Percentiles rank a stretch among this genome's conserved stretches.
Evolutionary conservation across 176 grass and related monocot species (phyloP).

Genomic region (Aegilops speltoides): DNA sequence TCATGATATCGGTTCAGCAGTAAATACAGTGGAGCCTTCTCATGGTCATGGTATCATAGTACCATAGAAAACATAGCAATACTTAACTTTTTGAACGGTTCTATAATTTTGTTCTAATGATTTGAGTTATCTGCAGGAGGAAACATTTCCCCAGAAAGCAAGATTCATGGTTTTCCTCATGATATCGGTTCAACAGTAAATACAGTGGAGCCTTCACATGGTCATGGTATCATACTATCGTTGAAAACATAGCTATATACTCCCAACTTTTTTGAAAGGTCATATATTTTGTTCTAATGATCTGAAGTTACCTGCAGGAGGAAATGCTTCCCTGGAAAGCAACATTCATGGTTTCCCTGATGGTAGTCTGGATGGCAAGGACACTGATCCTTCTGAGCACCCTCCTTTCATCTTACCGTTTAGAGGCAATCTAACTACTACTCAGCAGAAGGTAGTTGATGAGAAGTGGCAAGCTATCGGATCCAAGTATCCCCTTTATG

Average conservation of each 20-base stretch:
- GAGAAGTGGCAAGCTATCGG: slow-evolving; percentile 16
- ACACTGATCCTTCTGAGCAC: background rate
- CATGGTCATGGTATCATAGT: background rate
- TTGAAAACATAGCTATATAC: no score
- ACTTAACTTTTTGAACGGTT: background rate
- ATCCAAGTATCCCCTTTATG: slow-evolving; percentile 23
- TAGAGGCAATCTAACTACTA: background rate
- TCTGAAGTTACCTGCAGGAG: no score
- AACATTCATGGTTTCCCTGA: no score
- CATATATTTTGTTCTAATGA: background rate
- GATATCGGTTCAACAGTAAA: background rate
- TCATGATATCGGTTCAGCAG: no score
- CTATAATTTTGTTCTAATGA: background rate
- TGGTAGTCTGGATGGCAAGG: background rate
- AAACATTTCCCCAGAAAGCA: background rate
- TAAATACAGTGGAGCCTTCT: background rate
- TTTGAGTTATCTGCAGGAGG: background rate
- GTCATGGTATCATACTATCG: background rate
- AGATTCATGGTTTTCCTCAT: background rate
- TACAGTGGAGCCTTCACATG: background rate
- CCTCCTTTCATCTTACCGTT: background rate
- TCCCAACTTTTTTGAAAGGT: background rate
- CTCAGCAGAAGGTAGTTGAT: slow-evolving; percentile 27
- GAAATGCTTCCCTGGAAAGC: no score
- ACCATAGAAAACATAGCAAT: background rate